phyloP scores from a whole-genome alignment of 495 filamentous ascomycete genomes.

The Xanthoparmelia taractica region DNA sequence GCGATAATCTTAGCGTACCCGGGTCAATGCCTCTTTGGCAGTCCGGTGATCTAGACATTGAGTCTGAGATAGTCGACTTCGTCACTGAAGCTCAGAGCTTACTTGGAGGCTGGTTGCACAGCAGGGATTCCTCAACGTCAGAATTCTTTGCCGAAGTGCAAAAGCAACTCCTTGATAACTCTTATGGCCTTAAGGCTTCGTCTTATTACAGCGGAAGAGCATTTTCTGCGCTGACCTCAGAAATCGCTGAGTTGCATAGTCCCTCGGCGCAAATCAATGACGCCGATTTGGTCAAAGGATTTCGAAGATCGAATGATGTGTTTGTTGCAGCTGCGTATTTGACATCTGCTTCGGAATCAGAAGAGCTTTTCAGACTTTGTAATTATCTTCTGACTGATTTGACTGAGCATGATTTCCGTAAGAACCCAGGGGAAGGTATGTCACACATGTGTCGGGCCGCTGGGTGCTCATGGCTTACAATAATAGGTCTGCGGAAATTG shows the following conservation, averaged over 20 bases:
- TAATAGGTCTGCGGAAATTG: slow-evolving; percentile 44
- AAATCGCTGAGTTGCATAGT: slow-evolving; percentile 27
- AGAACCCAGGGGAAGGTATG: slow-evolving; percentile 37
- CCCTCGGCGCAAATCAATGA: slow-evolving; percentile 12
- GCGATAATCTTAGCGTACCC: slow-evolving; percentile 55
- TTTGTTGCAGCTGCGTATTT: slow-evolving; percentile 47
- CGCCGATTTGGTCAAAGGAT: slow-evolving; percentile 15
- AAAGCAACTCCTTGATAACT: slow-evolving; percentile 19
- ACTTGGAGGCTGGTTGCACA: slow-evolving; percentile 19
- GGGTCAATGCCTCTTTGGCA: slow-evolving; percentile 51
- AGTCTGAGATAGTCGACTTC: slow-evolving; percentile 54
- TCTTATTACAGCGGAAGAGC: slow-evolving; percentile 31
- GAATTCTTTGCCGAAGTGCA: slow-evolving; percentile 22
- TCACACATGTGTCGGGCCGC: slow-evolving; percentile 5
- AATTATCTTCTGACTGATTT: slow-evolving; percentile 55
- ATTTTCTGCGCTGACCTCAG: slow-evolving; percentile 23
- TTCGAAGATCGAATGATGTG: slow-evolving; percentile 32
- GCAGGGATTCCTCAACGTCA: background rate
- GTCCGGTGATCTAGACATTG: slow-evolving; percentile 39
- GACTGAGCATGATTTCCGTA: slow-evolving; percentile 43
- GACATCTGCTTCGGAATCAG: slow-evolving; percentile 22
- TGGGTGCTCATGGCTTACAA: slow-evolving; percentile 21
- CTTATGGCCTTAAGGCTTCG: slow-evolving; percentile 16
- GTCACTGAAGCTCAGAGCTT: slow-evolving; percentile 49
- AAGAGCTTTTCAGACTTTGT: slow-evolving; percentile 35